Percentiles rank a stretch among this genome's conserved stretches.
phyloP scores from a whole-genome alignment of 2,329 filamentous ascomycete species.

The Teratosphaeriaceae sp. region DNA sequence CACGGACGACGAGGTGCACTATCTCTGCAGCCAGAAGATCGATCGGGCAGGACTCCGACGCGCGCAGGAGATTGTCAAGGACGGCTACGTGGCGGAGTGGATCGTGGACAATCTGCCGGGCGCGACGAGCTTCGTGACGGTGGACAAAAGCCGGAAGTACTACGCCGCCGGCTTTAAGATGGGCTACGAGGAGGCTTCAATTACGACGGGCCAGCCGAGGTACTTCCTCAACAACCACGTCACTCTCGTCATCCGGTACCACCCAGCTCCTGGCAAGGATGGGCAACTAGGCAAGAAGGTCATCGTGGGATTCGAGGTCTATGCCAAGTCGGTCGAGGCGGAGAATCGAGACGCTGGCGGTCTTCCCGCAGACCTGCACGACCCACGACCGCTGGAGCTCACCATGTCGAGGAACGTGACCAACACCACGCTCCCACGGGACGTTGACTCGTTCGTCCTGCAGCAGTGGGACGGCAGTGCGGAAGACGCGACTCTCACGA shows the following conservation, averaged over 20 bases:
- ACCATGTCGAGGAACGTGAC: conserved; percentile 59
- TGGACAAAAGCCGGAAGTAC: conserved; percentile 78
- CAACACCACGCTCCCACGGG: conserved; percentile 39
- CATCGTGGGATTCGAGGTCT: conserved; percentile 84
- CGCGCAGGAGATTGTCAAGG: conserved; percentile 64
- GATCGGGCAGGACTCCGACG: conserved; percentile 58
- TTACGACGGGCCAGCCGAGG: conserved; percentile 52
- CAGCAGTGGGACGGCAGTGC: conserved; percentile 48
- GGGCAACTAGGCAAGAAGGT: conserved; percentile 68
- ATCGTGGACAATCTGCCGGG: conserved; percentile 88
- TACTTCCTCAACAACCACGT: conserved; percentile 85
- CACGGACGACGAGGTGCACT: conserved; percentile 64
- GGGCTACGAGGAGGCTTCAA: conserved; percentile 64
- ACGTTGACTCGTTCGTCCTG: conserved; percentile 57
- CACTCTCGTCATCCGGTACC: conserved; percentile 74
- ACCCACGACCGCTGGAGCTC: conserved; percentile 61
- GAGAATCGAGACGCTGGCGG: conserved; percentile 55
- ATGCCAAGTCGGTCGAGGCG: conserved; percentile 71
- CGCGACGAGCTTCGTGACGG: conserved; percentile 80
- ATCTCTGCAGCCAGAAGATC: conserved; percentile 65
- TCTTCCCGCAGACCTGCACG: conserved; percentile 61
- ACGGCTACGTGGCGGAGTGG: conserved; percentile 86
- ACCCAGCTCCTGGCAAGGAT: conserved; percentile 60
- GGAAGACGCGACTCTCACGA: conserved; percentile 59
- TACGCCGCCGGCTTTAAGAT: conserved; percentile 88